phyloP scores from a whole-genome alignment of 148 eudicot genomes.

The Chenopodium quinoa region DNA sequence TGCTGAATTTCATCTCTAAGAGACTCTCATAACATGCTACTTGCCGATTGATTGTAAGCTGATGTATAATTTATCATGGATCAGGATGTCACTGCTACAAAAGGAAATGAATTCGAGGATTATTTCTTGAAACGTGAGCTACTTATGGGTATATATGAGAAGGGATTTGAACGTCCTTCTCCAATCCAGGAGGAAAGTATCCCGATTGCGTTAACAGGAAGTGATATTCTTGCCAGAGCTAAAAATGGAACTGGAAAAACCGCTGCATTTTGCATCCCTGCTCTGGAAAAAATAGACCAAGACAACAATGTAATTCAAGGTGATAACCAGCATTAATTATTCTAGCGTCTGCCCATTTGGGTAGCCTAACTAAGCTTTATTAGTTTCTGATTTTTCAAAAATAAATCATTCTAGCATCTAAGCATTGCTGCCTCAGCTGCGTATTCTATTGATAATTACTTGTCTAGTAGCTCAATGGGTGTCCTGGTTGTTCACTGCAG shows the following conservation, averaged over 20 bases:
- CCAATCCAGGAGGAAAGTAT: constrained; percentile 93
- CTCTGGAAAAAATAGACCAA: constrained; percentile 75
- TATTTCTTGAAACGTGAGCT: constrained; percentile 84
- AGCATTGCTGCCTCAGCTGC: constrained; percentile 7
- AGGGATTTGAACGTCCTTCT: constrained; percentile 84
- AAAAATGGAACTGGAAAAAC: constrained; percentile 93
- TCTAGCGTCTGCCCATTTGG: neutral
- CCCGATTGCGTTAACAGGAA: constrained; percentile 89
- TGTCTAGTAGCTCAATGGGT: constrained; percentile 20
- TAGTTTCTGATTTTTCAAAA: no score
- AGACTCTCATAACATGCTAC: neutral
- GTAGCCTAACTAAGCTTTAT: no score
- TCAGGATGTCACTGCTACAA: constrained; percentile 93
- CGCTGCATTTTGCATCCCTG: constrained; percentile 90
- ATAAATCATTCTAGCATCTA: constrained; percentile 17
- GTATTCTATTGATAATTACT: constrained; percentile 7
- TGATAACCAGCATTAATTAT: constrained; percentile 26
- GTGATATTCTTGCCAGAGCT: constrained; percentile 89
- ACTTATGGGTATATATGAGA: constrained; percentile 89
- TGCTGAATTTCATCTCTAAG: neutral
- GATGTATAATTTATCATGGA: constrained; percentile 11
- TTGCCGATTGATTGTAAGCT: constrained; percentile 12
- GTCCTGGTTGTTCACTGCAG: constrained; percentile 40
- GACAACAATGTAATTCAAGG: constrained; percentile 89
- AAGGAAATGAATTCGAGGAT: constrained; percentile 89